Evolutionary conservation across 2,329 filamentous ascomycete species (phyloP), one percentile per base, ranked within the genome.

Genomic region (Pseudogymnoascus destructans): DNA sequence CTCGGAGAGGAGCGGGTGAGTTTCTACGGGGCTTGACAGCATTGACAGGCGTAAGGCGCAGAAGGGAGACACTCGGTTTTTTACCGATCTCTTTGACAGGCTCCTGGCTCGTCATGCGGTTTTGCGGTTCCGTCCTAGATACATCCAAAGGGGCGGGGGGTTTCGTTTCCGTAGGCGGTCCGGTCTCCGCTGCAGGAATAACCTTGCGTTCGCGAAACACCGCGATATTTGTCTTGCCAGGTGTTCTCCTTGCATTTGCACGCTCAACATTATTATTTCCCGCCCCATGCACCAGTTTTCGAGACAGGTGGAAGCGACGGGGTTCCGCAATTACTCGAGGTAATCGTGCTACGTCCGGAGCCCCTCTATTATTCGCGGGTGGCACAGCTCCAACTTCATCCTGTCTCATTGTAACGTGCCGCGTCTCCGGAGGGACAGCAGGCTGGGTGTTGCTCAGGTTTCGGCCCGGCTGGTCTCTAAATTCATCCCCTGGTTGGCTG

Each of bases 241-340:
- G 1, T 56, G 19, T 56, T 56, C 19, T 56, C 30, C 30, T 56
- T 35, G 30, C 54, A 56, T 56, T 56, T 11, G 54, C 17, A 40
- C 54, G 11, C 30, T 56, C 46, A 3, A 17, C 23, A 52, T 52
- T 52, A 17, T 30, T 52, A 30, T 30, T 19, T 52, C 64, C 27
- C 72, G 64, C 59, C 71, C 68, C 66, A 76, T 71, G 25, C 46
- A 60, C 61, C n/a, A 74, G 72, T 56, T 71, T 73, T 59, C 74
- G 72, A 13, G 78, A 80, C 60, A 82, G 76, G 64, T 81, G 79
- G 61, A 81, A 82, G 40, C 76, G 73, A 58, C 79, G 75, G 10
- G 73, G 75, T 63, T 76, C 61, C 32, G 58, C 6, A 35, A 55
- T 33, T 17, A 21, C 40, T 55, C 55, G 36, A 40, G 55, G 19